These are phyloP conservation scores for Candida coquimbonensis DNA, from an alignment of 805 yeast species.

Conservation along the genomic window DNA sequence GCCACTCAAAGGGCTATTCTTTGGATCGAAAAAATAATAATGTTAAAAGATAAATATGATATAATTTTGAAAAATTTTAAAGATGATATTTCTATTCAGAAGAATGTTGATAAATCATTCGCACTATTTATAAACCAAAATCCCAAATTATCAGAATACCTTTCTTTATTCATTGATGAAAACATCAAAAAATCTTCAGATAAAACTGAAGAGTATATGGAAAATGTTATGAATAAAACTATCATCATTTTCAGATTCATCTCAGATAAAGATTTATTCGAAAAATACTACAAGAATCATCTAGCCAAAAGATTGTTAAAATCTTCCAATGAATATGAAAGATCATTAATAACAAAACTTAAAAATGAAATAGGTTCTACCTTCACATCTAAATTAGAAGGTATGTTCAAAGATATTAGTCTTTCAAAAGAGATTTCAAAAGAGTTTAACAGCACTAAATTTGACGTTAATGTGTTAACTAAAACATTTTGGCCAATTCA, in stretches of 20 bases:
- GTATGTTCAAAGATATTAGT: slow-evolving; percentile 79
- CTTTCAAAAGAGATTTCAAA: slow-evolving; percentile 42
- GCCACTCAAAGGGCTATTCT: slow-evolving; percentile 44
- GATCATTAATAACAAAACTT: slow-evolving; percentile 55
- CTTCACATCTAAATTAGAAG: slow-evolving; percentile 72
- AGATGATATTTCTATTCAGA: slow-evolving; percentile 41
- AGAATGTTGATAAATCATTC: slow-evolving; percentile 54
- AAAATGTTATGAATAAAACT: slow-evolving; percentile 43
- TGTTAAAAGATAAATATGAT: slow-evolving; percentile 44
- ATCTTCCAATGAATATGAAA: slow-evolving; percentile 56
- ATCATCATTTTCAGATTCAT: slow-evolving; percentile 59
- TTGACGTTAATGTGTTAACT: slow-evolving; percentile 50
- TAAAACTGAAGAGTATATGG: slow-evolving; percentile 37
- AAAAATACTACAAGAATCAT: slow-evolving; percentile 77
- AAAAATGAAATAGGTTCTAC: slow-evolving; percentile 75
- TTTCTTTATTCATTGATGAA: slow-evolving; percentile 55
- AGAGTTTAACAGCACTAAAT: slow-evolving; percentile 33
- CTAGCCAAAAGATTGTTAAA: slow-evolving; percentile 71
- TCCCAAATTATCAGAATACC: slow-evolving; percentile 42
- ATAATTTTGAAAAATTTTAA: slow-evolving; percentile 38
- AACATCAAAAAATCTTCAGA: slow-evolving; percentile 44
- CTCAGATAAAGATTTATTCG: slow-evolving; percentile 81
- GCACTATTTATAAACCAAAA: slow-evolving; percentile 51
- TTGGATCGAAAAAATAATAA: slow-evolving; percentile 60
- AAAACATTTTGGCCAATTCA: slow-evolving; percentile 65